Base-by-base conservation (phyloP, 768 basidiomycete species). In the Kwoniella bestiolae region DNA sequence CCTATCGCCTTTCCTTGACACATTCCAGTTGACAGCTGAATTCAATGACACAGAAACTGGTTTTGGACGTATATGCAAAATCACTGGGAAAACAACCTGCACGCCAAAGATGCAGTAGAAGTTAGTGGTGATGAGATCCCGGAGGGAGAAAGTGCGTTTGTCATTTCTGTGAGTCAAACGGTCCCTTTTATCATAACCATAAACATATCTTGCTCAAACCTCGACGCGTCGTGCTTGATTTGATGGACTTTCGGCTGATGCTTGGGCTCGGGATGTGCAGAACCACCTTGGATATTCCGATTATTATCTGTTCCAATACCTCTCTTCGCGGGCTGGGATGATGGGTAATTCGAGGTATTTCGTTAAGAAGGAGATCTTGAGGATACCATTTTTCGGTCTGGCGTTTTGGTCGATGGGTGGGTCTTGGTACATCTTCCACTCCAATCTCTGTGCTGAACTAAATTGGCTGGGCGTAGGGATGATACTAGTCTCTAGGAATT, bases 11-110 rank as follows among this genome's bases (percentile, higher is more conserved):
- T n/a, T n/a, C n/a, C n/a, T n/a, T n/a, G n/a, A n/a, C n/a, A n/a
- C n/a, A n/a, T n/a, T n/a, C n/a, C n/a, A n/a, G n/a, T n/a, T n/a
- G n/a, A n/a, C n/a, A n/a, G n/a, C n/a, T n/a, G n/a, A n/a, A n/a
- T n/a, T 56, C 32, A 23, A 29, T 41, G 25, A 23, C 23, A 23
- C 52, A 76, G 74, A 7, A 63, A 67, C 18, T 44, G 52, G 35
- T 73, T 76, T 31, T 76, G 74, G 74, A 31, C 31, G 14, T 76
- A 76, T 47, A 76, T 76, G 74, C 74, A 76, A 49, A 53, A 38
- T 5, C 69, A 76, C 45, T 76, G 71, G 71, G 72, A 73, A 51
- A 38, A 21, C n/a, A 38, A 34, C 1, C 44, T 70, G 49, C 68
- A 76, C 46, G 74, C 68, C 14, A 23, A 26, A 18, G n/a, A 34